Percentiles rank a stretch among this genome's conserved stretches.
These are phyloP conservation scores for Ceratobasidium sp. DNA, from an alignment of 1,284 basidiomycete genomes.

Conservation along the genomic window DNA sequence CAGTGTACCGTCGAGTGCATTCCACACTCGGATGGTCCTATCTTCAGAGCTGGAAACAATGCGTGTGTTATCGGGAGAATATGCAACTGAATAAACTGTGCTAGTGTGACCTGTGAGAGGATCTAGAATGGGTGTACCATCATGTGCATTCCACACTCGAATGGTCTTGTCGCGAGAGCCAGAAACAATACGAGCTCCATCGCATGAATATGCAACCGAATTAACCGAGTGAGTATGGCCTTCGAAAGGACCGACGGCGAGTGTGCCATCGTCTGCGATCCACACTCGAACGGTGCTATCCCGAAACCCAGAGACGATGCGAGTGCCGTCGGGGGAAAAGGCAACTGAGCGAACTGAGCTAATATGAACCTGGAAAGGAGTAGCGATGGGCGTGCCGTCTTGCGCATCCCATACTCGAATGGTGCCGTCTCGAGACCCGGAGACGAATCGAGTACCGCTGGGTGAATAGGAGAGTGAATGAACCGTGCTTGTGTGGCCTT, in stretches of 20 bases:
- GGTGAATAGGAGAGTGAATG: neutral
- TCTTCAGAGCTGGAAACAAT: conserved; percentile 29
- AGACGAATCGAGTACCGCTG: conserved; percentile 25
- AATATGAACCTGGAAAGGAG: neutral
- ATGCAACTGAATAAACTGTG: neutral
- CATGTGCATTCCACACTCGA: neutral
- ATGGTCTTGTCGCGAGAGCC: neutral
- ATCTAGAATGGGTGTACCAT: neutral
- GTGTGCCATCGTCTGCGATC: neutral
- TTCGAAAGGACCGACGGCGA: neutral
- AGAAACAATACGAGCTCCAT: conserved; percentile 4
- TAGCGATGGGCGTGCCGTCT: neutral
- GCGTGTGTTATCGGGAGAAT: conserved; percentile 21
- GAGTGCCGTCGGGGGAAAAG: conserved; percentile 33
- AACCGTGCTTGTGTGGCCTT: neutral
- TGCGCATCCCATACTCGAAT: conserved; percentile 36
- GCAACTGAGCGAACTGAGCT: neutral
- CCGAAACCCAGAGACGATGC: conserved; percentile 7
- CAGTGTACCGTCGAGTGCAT: neutral
- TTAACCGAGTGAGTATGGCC: conserved; percentile 22
- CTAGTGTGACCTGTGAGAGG: conserved; percentile 31
- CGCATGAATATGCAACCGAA: neutral
- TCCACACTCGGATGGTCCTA: conserved; percentile 26
- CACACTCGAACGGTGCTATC: too few species aligned
- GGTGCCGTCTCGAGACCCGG: conserved; percentile 32